phyloP scores from a whole-genome alignment of 2,329 filamentous ascomycete species.

The Whalleya microplaca region DNA sequence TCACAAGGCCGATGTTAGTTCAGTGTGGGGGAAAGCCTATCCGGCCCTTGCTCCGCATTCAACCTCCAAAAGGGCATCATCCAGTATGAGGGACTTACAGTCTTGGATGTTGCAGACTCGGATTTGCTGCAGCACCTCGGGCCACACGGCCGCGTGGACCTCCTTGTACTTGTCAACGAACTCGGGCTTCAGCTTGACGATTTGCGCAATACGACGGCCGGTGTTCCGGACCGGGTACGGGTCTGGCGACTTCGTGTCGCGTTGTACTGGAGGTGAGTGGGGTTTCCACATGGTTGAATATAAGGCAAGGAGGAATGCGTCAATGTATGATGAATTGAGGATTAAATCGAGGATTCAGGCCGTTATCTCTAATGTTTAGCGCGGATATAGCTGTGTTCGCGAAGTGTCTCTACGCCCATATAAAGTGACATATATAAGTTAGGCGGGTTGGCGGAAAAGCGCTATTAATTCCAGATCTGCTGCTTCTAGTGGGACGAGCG shows the following conservation, averaged over 20 bases:
- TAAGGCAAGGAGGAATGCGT: neutral
- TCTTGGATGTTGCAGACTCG: conserved; percentile 75
- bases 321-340: too few relatives aligned
- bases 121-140: conserved; percentile 76
- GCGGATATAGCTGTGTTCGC: too few relatives aligned
- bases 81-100: conserved; percentile 52
- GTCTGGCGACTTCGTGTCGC: conserved; percentile 21
- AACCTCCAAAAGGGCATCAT: neutral
- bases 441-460: neutral
- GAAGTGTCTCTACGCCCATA: too few relatives aligned
- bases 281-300: conserved; percentile 17
- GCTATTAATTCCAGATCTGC: neutral
- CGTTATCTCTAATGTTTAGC: neutral
- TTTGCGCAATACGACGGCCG: conserved; percentile 68
- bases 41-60: too few relatives aligned
- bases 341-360: neutral
- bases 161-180: conserved; percentile 71
- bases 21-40: too few relatives aligned
- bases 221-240: conserved; percentile 42
- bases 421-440: neutral
- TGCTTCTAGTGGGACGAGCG: neutral
- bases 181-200: conserved; percentile 72
- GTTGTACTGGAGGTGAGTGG: conserved; percentile 15
- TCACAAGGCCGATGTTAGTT: neutral
- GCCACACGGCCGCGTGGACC: conserved; percentile 75